These are phyloP conservation scores for Cyberlindnera mrakii DNA, from an alignment of 805 yeast species.

Conservation along the genomic window DNA sequence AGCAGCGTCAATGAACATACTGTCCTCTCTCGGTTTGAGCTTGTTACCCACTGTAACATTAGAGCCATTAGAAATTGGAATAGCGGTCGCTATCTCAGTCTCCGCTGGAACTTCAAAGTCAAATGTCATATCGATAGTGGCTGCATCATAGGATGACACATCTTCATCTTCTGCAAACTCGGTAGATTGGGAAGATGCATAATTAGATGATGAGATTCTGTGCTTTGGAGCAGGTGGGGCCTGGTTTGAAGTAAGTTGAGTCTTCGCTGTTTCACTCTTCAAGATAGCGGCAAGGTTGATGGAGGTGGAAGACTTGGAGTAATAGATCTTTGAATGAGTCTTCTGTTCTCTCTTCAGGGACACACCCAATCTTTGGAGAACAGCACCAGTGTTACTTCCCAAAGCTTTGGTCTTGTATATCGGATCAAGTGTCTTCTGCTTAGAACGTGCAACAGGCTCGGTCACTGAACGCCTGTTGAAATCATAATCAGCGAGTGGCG, in stretches of 20 bases:
- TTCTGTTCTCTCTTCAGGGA: slow-evolving; percentile 13
- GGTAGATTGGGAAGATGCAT: slow-evolving; percentile 12
- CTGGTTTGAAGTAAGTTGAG: slow-evolving; percentile 3
- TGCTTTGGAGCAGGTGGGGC: slow-evolving; percentile 11
- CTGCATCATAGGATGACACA: slow-evolving; percentile 2
- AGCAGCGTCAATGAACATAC: slow-evolving; percentile 21
- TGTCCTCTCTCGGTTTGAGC: slow-evolving; percentile 14
- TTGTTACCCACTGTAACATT: slow-evolving; percentile 18
- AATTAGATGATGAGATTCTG: slow-evolving; percentile 22
- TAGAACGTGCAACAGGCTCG: slow-evolving; percentile 13
- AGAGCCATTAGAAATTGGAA: slow-evolving; percentile 23
- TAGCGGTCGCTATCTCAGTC: slow-evolving; percentile 22
- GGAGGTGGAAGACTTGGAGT: slow-evolving; percentile 24
- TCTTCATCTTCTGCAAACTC: slow-evolving; percentile 1
- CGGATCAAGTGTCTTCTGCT: slow-evolving; percentile 22
- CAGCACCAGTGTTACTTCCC: slow-evolving; percentile 15
- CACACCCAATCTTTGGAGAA: slow-evolving; percentile 20
- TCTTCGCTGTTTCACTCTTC: slow-evolving; percentile 6
- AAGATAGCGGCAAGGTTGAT: slow-evolving; percentile 21
- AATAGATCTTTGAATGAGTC: slow-evolving; percentile 19
- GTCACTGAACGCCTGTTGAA: slow-evolving; percentile 15
- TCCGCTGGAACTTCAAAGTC: slow-evolving; percentile 22
- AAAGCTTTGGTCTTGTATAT: slow-evolving; percentile 13
- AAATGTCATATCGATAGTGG: slow-evolving; percentile 18
- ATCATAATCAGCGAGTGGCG: slow-evolving; percentile 9